Evolutionary conservation across 345 rosid genomes (phyloP).

Genomic region (Trapa bicornis): DNA sequence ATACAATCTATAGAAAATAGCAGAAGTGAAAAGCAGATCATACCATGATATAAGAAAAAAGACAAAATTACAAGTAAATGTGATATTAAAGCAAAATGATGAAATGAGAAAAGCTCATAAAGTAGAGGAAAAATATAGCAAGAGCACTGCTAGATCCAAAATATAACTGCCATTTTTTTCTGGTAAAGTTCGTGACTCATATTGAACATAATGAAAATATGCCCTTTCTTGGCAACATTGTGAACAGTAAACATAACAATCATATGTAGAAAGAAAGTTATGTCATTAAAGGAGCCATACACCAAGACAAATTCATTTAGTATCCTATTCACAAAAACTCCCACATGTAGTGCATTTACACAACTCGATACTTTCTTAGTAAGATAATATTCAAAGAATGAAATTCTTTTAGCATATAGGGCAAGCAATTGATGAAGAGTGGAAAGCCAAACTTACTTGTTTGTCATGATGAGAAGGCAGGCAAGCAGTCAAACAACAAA

Average conservation of each 20-base stretch:
- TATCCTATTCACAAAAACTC: neutral
- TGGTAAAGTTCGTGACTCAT: too few species aligned
- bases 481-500: constrained; percentile 8
- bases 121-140: too few species aligned
- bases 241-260: too few species aligned
- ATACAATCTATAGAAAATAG: constrained; percentile 58
- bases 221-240: too few species aligned
- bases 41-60: neutral
- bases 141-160: too few species aligned
- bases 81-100: neutral
- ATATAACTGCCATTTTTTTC: too few species aligned
- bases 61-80: neutral
- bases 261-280: too few species aligned
- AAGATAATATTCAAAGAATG: too few species aligned
- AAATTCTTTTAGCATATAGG: too few species aligned
- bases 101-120: neutral
- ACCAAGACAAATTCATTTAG: neutral
- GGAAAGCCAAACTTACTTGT: constrained; percentile 7
- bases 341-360: neutral
- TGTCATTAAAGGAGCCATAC: neutral
- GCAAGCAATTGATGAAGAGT: neutral
- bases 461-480: constrained; percentile 10
- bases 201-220: too few species aligned
- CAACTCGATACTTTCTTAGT: too few species aligned
- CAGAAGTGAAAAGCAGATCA: constrained; percentile 2